Percentiles rank a stretch among this genome's conserved stretches.
phyloP scores from a whole-genome alignment of 768 basidiomycete genomes.

The Macrolepiota dolichaula region DNA sequence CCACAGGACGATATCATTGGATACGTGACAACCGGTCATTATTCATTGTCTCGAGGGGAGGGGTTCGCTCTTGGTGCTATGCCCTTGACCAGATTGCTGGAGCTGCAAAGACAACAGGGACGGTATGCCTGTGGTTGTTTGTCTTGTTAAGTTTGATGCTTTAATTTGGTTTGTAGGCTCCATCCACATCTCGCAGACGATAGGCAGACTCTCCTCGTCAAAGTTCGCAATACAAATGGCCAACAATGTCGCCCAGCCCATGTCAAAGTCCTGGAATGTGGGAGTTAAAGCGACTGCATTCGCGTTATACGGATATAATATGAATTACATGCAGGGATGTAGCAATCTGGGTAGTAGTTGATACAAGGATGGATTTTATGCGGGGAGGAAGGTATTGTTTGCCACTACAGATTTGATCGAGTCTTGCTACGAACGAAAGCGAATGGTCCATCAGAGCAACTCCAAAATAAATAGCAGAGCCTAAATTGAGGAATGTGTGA shows the following conservation, averaged over 20 bases:
- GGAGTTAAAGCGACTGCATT: slow-evolving; percentile 5
- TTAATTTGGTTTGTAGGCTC: slow-evolving; percentile 17
- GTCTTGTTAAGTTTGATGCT: neutral
- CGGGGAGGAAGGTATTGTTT: neutral
- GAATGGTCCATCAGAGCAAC: slow-evolving; percentile 1
- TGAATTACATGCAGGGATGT: slow-evolving; percentile 6
- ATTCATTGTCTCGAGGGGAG: slow-evolving; percentile 73
- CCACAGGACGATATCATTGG: slow-evolving; percentile 58
- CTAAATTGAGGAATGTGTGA: neutral
- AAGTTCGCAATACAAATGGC: slow-evolving; percentile 60
- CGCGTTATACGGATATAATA: slow-evolving; percentile 4
- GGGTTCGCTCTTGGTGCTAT: slow-evolving; percentile 80
- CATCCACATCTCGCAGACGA: slow-evolving; percentile 21
- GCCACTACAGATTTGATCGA: slow-evolving; percentile 2
- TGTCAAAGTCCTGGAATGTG: slow-evolving; percentile 21
- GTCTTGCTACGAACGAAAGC: neutral
- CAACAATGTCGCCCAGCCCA: slow-evolving; percentile 51
- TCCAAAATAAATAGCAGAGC: neutral
- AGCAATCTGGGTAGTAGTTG: neutral
- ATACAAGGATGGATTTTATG: neutral
- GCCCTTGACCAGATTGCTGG: slow-evolving; percentile 48
- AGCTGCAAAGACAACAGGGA: slow-evolving; percentile 45
- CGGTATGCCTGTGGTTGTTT: slow-evolving; percentile 23
- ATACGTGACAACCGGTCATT: slow-evolving; percentile 81
- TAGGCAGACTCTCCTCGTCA: slow-evolving; percentile 44